phyloP scores from a whole-genome alignment of 108 stramenopile genomes.

The Mediolabrus comicus region DNA sequence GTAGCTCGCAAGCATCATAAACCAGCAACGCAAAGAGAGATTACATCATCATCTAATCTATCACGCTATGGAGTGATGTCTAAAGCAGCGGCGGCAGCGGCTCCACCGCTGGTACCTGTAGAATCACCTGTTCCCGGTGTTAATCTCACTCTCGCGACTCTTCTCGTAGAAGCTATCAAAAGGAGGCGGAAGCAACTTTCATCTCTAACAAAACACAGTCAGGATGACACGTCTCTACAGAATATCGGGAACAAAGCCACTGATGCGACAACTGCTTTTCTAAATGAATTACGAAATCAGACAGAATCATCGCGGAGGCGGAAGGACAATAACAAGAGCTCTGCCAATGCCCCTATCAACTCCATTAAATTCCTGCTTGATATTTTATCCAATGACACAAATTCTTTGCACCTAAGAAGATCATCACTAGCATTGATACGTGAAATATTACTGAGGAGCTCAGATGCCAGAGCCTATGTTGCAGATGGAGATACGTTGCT shows the following conservation, averaged over 20 bases:
- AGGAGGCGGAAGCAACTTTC: slow-evolving; percentile 21
- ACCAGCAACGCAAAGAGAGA: too few relatives aligned
- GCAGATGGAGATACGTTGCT: slow-evolving; percentile 13
- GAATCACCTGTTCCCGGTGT: slow-evolving; percentile 36
- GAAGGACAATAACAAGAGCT: neutral
- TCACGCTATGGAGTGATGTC: too few relatives aligned
- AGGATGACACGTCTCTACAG: neutral
- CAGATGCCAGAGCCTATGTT: slow-evolving; percentile 16
- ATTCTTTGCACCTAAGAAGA: slow-evolving; percentile 44
- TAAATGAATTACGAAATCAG: slow-evolving; percentile 20
- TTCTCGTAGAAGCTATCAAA: slow-evolving; percentile 34
- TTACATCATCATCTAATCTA: too few relatives aligned
- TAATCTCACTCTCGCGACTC: slow-evolving; percentile 19
- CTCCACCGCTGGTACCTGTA: neutral
- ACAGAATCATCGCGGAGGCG: slow-evolving; percentile 8
- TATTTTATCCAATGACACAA: slow-evolving; percentile 9
- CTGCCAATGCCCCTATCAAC: slow-evolving; percentile 13
- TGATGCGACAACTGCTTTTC: slow-evolving; percentile 30
- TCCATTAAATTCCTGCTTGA: slow-evolving; percentile 31
- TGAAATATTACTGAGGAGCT: slow-evolving; percentile 29
- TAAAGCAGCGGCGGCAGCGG: neutral
- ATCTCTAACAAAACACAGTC: neutral
- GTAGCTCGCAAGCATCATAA: too few relatives aligned
- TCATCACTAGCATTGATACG: slow-evolving; percentile 12
- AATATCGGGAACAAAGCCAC: slow-evolving; percentile 5